These are phyloP conservation scores for Typha latifolia DNA, from an alignment of 176 grass and related monocot species.

Conservation along the genomic window DNA sequence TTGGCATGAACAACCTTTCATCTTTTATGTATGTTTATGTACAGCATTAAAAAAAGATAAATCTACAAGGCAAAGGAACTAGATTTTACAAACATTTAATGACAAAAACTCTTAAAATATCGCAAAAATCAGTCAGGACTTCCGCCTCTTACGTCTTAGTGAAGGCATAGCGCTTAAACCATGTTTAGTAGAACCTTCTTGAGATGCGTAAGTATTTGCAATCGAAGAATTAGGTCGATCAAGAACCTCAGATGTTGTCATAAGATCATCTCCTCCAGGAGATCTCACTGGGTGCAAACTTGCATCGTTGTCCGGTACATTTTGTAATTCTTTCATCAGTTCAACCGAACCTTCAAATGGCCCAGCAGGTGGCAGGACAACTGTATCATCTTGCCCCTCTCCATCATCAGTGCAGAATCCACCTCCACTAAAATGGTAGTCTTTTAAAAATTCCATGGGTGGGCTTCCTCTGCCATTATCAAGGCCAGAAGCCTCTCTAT, in stretches of 20 bases:
- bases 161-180: not conserved
- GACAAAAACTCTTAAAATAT: not conserved
- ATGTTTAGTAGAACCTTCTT: not conserved
- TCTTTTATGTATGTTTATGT: too few relatives aligned
- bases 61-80: not conserved
- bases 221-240: not conserved
- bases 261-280: not conserved
- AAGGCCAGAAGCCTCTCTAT: slow-evolving; percentile 15
- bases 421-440: slow-evolving; percentile 52
- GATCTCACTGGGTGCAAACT: not conserved
- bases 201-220: not conserved
- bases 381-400: slow-evolving; percentile 24
- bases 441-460: slow-evolving; percentile 18
- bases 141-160: not conserved
- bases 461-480: slow-evolving; percentile 3
- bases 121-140: not conserved
- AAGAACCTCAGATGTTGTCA: not conserved
- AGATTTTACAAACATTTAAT: not conserved
- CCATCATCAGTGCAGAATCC: slow-evolving; percentile 56
- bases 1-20: too few relatives aligned
- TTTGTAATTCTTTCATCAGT: not conserved
- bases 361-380: not conserved
- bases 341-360: not conserved
- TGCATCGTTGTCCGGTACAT: not conserved
- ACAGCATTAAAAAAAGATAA: not conserved